Percentiles rank a stretch among this genome's conserved stretches.
These are phyloP conservation scores for Quercus robur DNA, from an alignment of 306 rosid species.

Conservation along the genomic window DNA sequence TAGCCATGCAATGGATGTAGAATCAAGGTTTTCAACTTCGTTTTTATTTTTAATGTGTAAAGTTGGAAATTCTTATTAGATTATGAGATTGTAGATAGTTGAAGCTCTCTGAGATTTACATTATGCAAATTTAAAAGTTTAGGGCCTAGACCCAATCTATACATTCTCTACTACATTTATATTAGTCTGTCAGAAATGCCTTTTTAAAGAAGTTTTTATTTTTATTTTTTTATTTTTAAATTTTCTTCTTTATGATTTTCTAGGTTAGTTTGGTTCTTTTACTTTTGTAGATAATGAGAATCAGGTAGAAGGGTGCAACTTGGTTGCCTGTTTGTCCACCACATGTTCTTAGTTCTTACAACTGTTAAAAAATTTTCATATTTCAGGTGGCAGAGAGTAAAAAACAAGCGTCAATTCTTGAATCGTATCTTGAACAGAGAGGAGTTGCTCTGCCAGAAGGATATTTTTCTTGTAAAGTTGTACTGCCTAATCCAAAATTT, in stretches of 20 bases:
- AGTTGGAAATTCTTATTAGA: too few species aligned
- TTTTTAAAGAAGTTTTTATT: background rate
- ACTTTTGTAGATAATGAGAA: background rate
- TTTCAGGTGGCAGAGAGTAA: slow-evolving; percentile 64
- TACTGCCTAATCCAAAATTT: slow-evolving; percentile 80
- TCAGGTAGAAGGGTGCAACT: background rate
- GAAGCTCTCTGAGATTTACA: background rate
- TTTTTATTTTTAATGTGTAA: too few species aligned
- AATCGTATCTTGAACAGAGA: slow-evolving; percentile 89
- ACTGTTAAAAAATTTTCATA: background rate
- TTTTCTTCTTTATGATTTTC: background rate
- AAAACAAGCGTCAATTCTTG: slow-evolving; percentile 69
- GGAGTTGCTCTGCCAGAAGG: slow-evolving; percentile 71
- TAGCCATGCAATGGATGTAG: too few species aligned
- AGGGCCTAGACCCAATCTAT: background rate
- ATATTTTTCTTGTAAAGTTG: slow-evolving; percentile 68
- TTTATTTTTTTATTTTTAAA: background rate
- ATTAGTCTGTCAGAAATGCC: background rate
- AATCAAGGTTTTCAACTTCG: too few species aligned
- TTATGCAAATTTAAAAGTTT: background rate
- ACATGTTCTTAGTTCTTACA: background rate
- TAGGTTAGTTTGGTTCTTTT: too few species aligned
- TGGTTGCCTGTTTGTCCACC: background rate
- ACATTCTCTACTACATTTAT: background rate
- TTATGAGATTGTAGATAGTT: too few species aligned